Base-by-base conservation (phyloP, 441 rosid species). In the Melastoma candidum region DNA sequence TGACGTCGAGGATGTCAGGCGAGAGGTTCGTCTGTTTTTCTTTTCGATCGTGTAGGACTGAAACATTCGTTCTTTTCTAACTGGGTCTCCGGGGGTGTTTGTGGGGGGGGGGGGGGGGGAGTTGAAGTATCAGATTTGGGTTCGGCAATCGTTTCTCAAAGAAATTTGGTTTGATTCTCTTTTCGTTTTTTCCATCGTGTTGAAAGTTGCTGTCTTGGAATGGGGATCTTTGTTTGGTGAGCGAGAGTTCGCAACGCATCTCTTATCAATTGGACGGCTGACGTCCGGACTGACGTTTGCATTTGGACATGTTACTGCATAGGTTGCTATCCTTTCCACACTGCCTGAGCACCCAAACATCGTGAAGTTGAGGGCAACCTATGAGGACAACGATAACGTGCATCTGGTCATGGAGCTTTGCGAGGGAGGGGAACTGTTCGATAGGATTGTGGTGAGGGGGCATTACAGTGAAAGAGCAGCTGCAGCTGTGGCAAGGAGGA, bases 371-470 rank as follows among this genome's bases (percentile, higher is more conserved):
- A 85, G 69, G 70, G 98, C 89, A 7, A 85, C 90, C 0, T 92
- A 87, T 9, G 98, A 92, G 78, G 98, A 87, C 49, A 54, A 52
- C 29, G 96, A 92, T 63, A 87, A 87, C 41, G 98, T 92, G 44
- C 90, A 87, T 63, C 63, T 92, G 64, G 96, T 87, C 32, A 87
- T 87, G 96, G 96, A 87, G 78, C 72, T 92, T 12, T 92, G 98
- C 25, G 98, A 92, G 64, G 98, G 98, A 27, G 98, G 98, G 0
- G 98, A 92, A 74, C 78, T 92, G 29, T 92, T 92, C 12, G 98
- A 92, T 58, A 63, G 98, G 76, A 92, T 92, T 13, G 96, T 92
- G 1, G 96, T 96, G 0, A 79, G 96, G 48, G 98, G 98, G 11
- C 96, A 87, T 68, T 87, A 87, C 57, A 80, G 84, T 27, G 96